These are phyloP conservation scores for Ceratocystiopsis brevicomis DNA, from an alignment of 2,329 filamentous ascomycete species.

Conservation along the genomic window DNA sequence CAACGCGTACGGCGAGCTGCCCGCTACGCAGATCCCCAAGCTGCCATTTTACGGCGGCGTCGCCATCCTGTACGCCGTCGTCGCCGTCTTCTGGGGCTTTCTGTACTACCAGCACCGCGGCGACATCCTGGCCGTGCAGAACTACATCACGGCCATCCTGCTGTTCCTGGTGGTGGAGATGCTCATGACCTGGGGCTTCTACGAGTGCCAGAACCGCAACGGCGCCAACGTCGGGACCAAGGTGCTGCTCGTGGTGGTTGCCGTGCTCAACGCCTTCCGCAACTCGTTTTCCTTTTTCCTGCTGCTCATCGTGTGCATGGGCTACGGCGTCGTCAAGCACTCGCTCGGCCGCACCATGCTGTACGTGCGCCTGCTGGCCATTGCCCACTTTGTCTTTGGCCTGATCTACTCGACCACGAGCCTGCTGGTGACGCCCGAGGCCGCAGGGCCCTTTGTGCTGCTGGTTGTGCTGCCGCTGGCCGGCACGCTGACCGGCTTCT, in stretches of 20 bases:
- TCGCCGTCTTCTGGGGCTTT: conserved; percentile 80
- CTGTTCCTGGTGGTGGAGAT: conserved; percentile 90
- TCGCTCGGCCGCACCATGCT: conserved; percentile 86
- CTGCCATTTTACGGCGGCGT: conserved; percentile 92
- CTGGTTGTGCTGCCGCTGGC: conserved; percentile 86
- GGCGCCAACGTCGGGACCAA: conserved; percentile 71
- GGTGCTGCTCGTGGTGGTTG: conserved; percentile 76
- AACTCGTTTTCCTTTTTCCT: conserved; percentile 99
- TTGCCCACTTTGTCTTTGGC: conserved; percentile 86
- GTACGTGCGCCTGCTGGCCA: conserved; percentile 75
- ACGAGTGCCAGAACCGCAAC: conserved; percentile 85
- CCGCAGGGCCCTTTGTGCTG: conserved; percentile 69
- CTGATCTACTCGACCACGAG: conserved; percentile 84
- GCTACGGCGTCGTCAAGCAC: conserved; percentile 92
- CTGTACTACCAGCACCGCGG: conserved; percentile 85
- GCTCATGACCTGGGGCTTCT: conserved; percentile 97
- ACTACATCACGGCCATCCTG: conserved; percentile 95
- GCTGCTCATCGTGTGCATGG: conserved; percentile 96
- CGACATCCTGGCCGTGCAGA: conserved; percentile 93
- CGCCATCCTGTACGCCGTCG: conserved; percentile 79
- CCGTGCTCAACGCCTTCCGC: conserved; percentile 74
- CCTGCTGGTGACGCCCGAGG: conserved; percentile 73
- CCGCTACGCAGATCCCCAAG: conserved; percentile 89
- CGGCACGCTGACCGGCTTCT: conserved; percentile 84
- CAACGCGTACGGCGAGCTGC: conserved; percentile 90